Conservation (phyloP, 1,284 basidiomycete species). For the Stereum hirsutum region DNA sequence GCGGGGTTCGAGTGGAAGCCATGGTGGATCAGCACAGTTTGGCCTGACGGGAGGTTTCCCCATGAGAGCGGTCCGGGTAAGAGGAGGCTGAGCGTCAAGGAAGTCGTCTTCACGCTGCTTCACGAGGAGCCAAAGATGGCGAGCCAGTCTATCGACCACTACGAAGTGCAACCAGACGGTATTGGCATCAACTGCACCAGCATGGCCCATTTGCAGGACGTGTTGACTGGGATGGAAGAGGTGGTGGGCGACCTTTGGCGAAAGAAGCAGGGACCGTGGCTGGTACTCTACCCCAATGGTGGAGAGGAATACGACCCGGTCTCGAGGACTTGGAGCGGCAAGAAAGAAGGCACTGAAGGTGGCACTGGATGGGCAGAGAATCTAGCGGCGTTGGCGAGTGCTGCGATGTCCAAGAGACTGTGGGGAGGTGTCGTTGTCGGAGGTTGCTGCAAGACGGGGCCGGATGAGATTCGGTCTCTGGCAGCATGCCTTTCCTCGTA, state of each 20-base stretch:
- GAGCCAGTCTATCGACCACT: conserved; percentile 14
- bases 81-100: conserved; percentile 18
- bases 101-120: conserved; percentile 28
- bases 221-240: conserved; percentile 25
- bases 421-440: conserved; percentile 59
- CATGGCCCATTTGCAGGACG: conserved; percentile 23
- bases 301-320: conserved; percentile 46
- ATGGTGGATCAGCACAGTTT: conserved; percentile 76
- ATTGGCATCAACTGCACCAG: conserved; percentile 71
- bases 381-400: conserved; percentile 23
- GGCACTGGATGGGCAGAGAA: conserved; percentile 32
- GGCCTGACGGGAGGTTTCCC: conserved; percentile 44
- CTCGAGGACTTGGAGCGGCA: conserved; percentile 35
- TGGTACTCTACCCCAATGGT: conserved; percentile 72
- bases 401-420: conserved; percentile 11
- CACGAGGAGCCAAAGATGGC: conserved; percentile 2
- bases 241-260: conserved; percentile 12
- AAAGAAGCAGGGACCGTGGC: conserved; percentile 29
- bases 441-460: conserved; percentile 64
- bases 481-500: too few relatives aligned
- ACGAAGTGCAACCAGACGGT: conserved; percentile 28
- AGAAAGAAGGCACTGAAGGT: conserved; percentile 12
- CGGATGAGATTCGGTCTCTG: conserved; percentile 37
- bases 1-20: conserved; percentile 29
- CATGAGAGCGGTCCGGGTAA: conserved; percentile 25